Evolutionary conservation across 2,329 filamentous ascomycete genomes (phyloP).

Genomic region (Cytospora paraplurivora): DNA sequence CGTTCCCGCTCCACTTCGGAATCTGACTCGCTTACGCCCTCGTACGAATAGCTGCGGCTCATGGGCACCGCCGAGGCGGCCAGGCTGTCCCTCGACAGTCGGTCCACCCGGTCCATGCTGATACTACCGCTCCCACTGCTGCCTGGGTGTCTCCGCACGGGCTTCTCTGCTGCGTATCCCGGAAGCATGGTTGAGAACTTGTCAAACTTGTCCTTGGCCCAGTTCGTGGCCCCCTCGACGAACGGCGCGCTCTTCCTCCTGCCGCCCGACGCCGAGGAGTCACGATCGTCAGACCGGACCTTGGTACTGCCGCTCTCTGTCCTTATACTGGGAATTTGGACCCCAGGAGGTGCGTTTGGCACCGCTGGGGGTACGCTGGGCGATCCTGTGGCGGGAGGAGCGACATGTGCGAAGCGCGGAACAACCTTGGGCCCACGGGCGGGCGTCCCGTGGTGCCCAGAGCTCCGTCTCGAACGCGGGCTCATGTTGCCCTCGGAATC

Average conservation of each 20-base stretch:
- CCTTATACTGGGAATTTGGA: constrained; percentile 12
- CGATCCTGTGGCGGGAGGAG: constrained; percentile 31
- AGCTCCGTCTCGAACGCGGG: constrained; percentile 32
- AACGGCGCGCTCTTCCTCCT: constrained; percentile 16
- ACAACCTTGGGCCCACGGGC: constrained; percentile 25
- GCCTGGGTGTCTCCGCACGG: constrained; percentile 42
- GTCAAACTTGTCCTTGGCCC: constrained; percentile 45
- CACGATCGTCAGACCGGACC: constrained; percentile 31
- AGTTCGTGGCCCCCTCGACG: constrained; percentile 23
- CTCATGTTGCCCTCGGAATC: constrained; percentile 37
- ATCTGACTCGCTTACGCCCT: constrained; percentile 39
- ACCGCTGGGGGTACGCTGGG: constrained; percentile 3
- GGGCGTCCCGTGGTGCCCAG: constrained; percentile 6
- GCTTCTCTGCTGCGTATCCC: constrained; percentile 39
- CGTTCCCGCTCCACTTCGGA: constrained; percentile 30
- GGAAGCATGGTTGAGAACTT: constrained; percentile 49
- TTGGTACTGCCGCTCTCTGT: constrained; percentile 22
- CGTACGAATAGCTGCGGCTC: constrained; percentile 47
- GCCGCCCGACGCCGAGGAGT: neutral
- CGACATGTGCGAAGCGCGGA: constrained; percentile 29
- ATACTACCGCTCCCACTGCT: constrained; percentile 32
- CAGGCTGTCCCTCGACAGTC: constrained; percentile 45
- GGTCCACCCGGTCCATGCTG: constrained; percentile 27
- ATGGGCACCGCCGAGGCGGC: constrained; percentile 42
- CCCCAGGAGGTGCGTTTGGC: constrained; percentile 9